Conservation (phyloP, 345 rosid genomes). For the Pistacia integerrima region DNA sequence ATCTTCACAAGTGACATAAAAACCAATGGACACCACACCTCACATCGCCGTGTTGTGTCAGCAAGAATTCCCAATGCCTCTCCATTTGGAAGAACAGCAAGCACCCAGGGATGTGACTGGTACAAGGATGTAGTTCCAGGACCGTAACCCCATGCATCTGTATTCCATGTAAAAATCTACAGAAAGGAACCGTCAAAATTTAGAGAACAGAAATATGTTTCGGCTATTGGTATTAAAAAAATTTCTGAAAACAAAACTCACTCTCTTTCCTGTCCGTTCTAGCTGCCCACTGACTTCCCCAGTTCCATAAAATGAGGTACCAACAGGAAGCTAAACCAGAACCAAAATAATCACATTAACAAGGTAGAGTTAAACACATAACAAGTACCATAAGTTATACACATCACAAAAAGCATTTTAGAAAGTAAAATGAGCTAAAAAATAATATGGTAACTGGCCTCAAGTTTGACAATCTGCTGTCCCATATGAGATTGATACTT, state of each 20-base stretch:
- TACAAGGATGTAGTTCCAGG: constrained; percentile 83
- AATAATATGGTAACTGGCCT: constrained; percentile 38
- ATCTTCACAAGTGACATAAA: constrained; percentile 10
- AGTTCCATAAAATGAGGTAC: constrained; percentile 87
- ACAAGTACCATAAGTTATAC: background rate
- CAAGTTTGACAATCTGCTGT: constrained; percentile 67
- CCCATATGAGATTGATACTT: constrained; percentile 39
- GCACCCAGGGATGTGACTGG: constrained; percentile 97
- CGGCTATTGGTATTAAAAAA: background rate
- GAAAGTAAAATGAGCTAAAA: background rate
- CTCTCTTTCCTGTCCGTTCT: constrained; percentile 91
- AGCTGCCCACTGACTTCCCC: constrained; percentile 96
- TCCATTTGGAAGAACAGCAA: constrained; percentile 82
- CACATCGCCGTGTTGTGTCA: constrained; percentile 82
- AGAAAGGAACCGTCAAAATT: constrained; percentile 10
- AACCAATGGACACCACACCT: constrained; percentile 46
- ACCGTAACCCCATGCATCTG: constrained; percentile 88
- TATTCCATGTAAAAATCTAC: constrained; percentile 92
- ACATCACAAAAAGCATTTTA: background rate
- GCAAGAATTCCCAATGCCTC: constrained; percentile 90
- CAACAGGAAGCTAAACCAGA: constrained; percentile 63
- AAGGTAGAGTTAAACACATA: background rate
- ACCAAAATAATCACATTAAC: constrained; percentile 20
- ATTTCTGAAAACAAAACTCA: constrained; percentile 32
- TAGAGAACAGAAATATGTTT: background rate